Evolutionary conservation across 2,329 filamentous ascomycete species (phyloP), one percentile per base, ranked within the genome.

Genomic region (Sordariomycetes sp.): DNA sequence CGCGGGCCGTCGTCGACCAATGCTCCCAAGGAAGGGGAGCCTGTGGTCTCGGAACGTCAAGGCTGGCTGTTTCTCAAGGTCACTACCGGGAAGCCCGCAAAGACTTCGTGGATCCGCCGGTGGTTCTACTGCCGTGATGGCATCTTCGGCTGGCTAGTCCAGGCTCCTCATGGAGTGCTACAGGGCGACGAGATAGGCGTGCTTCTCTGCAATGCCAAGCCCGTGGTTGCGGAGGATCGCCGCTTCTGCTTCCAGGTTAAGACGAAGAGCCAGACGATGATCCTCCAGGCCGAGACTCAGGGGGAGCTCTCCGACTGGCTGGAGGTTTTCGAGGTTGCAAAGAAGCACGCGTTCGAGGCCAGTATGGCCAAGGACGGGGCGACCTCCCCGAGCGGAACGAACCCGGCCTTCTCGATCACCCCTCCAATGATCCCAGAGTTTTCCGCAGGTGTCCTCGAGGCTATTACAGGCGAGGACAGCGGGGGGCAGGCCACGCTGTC

Each of bases 191-290:
- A 96, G 73, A 96, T 96, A 61, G 94, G 94, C 48, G 92, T 99
- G 3, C 74, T 99, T 57, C 83, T 99, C 46, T 99, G 94, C 74
- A 96, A 90, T 66, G 88, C 94, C 54, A 90, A 93, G 65, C 91
- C 92, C 20, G 91, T 92, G 0, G 88, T 95, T 56, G 86, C 90
- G 64, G 94, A 99, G 72, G 94, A 99, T 67, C 85, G 94, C 46
- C 83, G 94, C 18, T 99, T 97, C 72, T 97, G 94, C 69, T 97
- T 99, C 66, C 94, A 99, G 72, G 88, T 99, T 66, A 99, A 97
- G 77, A 99, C 94, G 2, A 99, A 97, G 71, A 96, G 90, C 66
- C 89, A 89, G 62, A 94, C 87, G 55, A 85, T 96, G 62, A 76
- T 97, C 60, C 78, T 99, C 3, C 94, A 99, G 72, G 89, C 93